Evolutionary conservation across 129 eudicot species (phyloP), one percentile per base, ranked within the genome.

Genomic region (Logfia minima): DNA sequence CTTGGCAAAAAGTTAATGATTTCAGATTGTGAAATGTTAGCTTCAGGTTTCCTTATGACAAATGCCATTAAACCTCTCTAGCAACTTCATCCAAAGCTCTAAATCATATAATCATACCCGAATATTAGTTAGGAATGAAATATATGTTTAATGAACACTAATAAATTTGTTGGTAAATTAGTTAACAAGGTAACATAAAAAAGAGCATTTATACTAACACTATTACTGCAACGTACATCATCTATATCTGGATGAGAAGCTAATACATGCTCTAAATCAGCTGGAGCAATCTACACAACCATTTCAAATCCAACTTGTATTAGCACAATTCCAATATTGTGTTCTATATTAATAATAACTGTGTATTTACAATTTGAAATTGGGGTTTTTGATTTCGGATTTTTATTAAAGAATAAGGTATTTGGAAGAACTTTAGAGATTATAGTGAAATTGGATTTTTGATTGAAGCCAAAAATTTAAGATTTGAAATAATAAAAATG

Each of bases 61-160:
- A 85, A 92, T 45, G 97, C 96, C 73, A 89, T 83, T 0, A 93
- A 96, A 92, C 48, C 72, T 92, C 97, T 48, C 97, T 93, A 29
- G 92, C 91, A 70, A 83, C 86, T 81, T 89, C 93, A 78, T 92
- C 93, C 58, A 48, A 66, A 8, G 67, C 88, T 37, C 97, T 89
- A 77, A 66, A 80, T 3, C 70, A 62, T 61, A 62, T 7, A 21
- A 37, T 23, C 2, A 3, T 6, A 31, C 5, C 29, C 31, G 7
- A 29, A 18, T 19, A 32, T 4, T 4, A 32, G 22, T 39, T 22
- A 28, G 21, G 26, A 52, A 3, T 11, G 37, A 22, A 0, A 9
- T 10, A 32, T 59, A 24, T 4, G 16, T 0, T 43, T 4, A 43
- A 43, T 43, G 52, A 43, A 43, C 52, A 10, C 3, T 43, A 11